Evolutionary conservation across 169 alveolate genomes (phyloP), one percentile per base, ranked within the genome.

Genomic region (Plasmodium sp.): DNA sequence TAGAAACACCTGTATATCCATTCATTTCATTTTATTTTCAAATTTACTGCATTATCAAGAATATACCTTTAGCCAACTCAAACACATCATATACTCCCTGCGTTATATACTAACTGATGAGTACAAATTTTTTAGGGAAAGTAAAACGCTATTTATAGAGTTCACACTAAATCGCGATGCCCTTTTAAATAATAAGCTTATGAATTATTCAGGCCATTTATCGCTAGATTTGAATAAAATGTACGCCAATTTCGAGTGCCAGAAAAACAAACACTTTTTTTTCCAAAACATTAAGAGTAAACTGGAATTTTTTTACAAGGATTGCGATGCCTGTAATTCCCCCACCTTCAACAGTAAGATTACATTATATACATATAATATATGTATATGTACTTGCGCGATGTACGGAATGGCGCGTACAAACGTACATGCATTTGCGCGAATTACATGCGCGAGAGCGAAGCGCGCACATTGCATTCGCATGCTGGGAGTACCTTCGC

Each of bases 1-100:
- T 82, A 83, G 98, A 39, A 96, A 96, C 27, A 96, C 98, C 0
- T 96, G 98, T 79, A 81, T 97, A 10, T 96, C 98, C n/a, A 96
- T 95, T 51, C 96, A 85, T 84, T 74, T 95, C 45, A 71, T 96
- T 22, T 84, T 96, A 58, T 79, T 96, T 84, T 95, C 96, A 36
- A 84, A 84, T 84, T 71, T 84, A 84, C 27, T 84, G n/a, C 93
- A 84, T 84, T 84, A 72, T 74, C 77, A 84, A 41, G 93, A 84
- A 84, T 84, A 84, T 84, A 72, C 84, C 16, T 84, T 84, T 74
- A 84, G 84, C 45, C 93, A 84, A 72, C 43, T 84, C n/a, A 84
- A 84, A 18, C 93, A 84, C 56, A 84, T 84, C 9, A 84, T 84
- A 41, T 84, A 84, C 77, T 71, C 79, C 34, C 36, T 84, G 33